phyloP scores from a whole-genome alignment of 768 basidiomycete genomes.

The Collybia sp. region DNA sequence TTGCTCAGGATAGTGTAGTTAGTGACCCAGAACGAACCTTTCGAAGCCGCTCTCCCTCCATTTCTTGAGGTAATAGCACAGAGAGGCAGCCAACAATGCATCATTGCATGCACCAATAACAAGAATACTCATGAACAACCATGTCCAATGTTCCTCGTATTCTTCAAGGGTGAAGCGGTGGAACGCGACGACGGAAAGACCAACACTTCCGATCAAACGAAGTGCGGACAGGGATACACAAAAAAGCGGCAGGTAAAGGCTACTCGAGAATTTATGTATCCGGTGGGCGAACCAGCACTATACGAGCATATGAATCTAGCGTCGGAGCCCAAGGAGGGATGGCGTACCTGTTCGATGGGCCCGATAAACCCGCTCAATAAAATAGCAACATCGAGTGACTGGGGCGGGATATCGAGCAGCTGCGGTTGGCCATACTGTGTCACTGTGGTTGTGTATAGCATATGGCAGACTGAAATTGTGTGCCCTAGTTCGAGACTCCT shows the following conservation, averaged over 20 bases:
- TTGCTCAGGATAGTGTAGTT: too few species aligned
- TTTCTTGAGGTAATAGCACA: conserved; percentile 14
- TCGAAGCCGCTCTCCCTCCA: conserved; percentile 4
- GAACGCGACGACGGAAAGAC: conserved; percentile 8
- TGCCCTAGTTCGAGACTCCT: conserved; percentile 17
- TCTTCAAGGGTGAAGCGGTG: conserved; percentile 8
- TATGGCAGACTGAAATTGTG: conserved; percentile 13
- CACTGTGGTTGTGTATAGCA: conserved; percentile 17
- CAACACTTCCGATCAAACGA: conserved; percentile 12
- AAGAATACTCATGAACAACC: conserved; percentile 15
- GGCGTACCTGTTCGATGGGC: conserved; percentile 10
- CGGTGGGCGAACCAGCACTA: conserved; percentile 18
- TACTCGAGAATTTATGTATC: conserved; percentile 13
- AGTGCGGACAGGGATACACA: conserved; percentile 9
- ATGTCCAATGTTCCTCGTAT: conserved; percentile 8
- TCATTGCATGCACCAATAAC: conserved; percentile 13
- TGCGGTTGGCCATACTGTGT: conserved; percentile 13
- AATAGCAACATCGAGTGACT: conserved; percentile 12
- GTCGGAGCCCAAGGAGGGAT: background rate
- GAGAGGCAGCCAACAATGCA: conserved; percentile 8
- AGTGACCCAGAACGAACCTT: conserved; percentile 7
- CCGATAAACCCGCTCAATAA: conserved; percentile 19
- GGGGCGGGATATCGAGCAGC: conserved; percentile 9
- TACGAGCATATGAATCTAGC: background rate
- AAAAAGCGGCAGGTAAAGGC: conserved; percentile 7